Base-by-base conservation (phyloP, 306 rosid species). In the Sindora glabra region DNA sequence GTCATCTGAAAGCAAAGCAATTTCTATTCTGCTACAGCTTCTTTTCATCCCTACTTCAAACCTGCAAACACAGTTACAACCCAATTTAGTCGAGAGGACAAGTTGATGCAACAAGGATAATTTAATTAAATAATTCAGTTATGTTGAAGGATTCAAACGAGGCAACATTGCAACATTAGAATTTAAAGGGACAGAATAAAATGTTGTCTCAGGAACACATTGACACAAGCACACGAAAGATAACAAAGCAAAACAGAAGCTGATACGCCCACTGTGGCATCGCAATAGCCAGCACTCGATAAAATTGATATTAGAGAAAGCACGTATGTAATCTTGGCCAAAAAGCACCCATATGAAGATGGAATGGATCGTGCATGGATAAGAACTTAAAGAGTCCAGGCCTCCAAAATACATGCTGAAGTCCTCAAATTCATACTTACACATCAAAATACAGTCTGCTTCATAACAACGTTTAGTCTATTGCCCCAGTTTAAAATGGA, bases 11-110 rank as follows among this genome's bases (percentile, higher is more conserved):
- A 68, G 30, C 29, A 45, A 27, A 44, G 6, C 16, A 29, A 9
- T 8, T 12, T 30, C 69, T 12, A 18, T 11, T 68, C 39, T 65
- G 51, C 67, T 54, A 33, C 25, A 59, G 36, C 54, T 56, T 38
- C 62, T 61, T 19, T 60, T 55, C 64, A 29, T 58, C 26, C 62
- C 59, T 44, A 59, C 39, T 30, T 46, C 65, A 68, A 48, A 51
- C 74, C 95, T 86, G 86, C 72, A 68, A 68, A 62, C 62, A 39
- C 34, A 44, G 36, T 6, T n/a, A 34, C 44, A 62, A 6, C 12
- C 45, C 15, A 52, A 13, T 5, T 79, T 8, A 76, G 64, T 56
- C 37, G 56, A 23, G 46, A 18, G 37, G 36, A 40, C 8, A 59
- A 25, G 26, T 21, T 8, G 36, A 29, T n/a, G n/a, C n/a, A n/a